Evolutionary conservation across 225 moss, liverwort and hornwort species (phyloP).

Genomic region (Polytrichum formosum): DNA sequence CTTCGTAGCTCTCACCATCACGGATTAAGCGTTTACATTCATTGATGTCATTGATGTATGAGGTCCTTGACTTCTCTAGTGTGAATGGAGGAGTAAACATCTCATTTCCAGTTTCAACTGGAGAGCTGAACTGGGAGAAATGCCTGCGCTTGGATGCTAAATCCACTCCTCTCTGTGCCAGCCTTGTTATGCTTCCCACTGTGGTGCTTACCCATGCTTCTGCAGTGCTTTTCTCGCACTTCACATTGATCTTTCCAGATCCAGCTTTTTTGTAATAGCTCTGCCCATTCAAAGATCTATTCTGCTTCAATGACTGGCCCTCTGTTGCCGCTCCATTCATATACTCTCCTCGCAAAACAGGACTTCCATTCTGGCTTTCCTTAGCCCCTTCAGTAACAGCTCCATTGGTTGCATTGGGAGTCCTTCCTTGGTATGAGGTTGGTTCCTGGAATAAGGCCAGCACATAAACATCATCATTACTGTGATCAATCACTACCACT

Average conservation of each 20-base stretch:
- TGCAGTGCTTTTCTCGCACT: constrained; percentile 48
- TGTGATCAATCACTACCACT: constrained; percentile 81
- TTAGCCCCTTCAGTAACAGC: constrained; percentile 6
- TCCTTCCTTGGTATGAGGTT: constrained; percentile 1
- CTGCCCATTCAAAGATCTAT: constrained; percentile 17
- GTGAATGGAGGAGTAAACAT: constrained; percentile 64
- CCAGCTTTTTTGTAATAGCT: constrained; percentile 1
- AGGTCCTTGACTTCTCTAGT: constrained; percentile 67
- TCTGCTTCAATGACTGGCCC: constrained; percentile 14
- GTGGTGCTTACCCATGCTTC: constrained; percentile 72
- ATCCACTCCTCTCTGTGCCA: constrained; percentile 52
- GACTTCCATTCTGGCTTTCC: constrained; percentile 13
- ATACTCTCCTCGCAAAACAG: constrained; percentile 6
- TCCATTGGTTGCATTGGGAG: constrained; percentile 1
- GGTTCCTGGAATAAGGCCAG: constrained; percentile 64
- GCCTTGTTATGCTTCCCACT: constrained; percentile 34
- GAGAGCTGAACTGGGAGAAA: constrained; percentile 38
- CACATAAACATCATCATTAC: constrained; percentile 84
- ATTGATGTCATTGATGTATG: constrained; percentile 78
- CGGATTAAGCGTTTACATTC: constrained; percentile 75
- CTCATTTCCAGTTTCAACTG: constrained; percentile 38
- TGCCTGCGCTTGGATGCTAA: constrained; percentile 55
- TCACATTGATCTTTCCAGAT: constrained; percentile 13
- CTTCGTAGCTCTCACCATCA: constrained; percentile 93
- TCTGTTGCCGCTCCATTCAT: constrained; percentile 19